A percentile compares a stretch with the other conserved stretches of the same genome.
Evolutionary conservation across 129 eudicot genomes (phyloP).

Genomic region (Centaurea solstitialis): DNA sequence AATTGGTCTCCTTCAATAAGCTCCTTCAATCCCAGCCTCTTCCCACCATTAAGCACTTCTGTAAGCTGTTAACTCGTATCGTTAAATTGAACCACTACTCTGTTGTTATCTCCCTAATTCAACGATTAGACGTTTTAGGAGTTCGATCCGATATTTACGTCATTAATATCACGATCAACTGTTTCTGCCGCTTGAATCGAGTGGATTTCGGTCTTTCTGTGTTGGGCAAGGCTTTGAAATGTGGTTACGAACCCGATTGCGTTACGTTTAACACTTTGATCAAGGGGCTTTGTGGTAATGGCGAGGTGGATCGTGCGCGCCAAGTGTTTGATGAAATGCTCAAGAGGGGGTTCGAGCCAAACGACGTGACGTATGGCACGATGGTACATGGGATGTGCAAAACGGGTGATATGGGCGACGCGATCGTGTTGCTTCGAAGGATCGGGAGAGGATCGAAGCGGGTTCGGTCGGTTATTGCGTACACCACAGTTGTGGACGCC

Average conservation of each 20-base stretch:
- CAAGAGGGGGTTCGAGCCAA: neutral
- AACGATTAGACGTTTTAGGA: constrained; percentile 9
- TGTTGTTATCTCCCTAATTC: constrained; percentile 24
- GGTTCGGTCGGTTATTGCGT: neutral
- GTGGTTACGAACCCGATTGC: constrained; percentile 20
- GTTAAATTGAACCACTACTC: constrained; percentile 29
- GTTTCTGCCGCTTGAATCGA: constrained; percentile 23
- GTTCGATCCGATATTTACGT: constrained; percentile 24
- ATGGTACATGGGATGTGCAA: constrained; percentile 32
- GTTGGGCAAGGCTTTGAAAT: constrained; percentile 18
- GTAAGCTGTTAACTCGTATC: constrained; percentile 22
- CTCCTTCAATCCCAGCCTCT: neutral
- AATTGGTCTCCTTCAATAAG: constrained; percentile 20
- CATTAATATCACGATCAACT: constrained; percentile 16
- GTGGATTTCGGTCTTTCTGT: constrained; percentile 19
- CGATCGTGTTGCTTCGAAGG: constrained; percentile 14
- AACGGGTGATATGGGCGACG: constrained; percentile 18
- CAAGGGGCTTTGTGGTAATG: constrained; percentile 22
- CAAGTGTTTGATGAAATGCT: constrained; percentile 31
- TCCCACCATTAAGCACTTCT: constrained; percentile 22
- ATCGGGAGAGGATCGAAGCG: neutral
- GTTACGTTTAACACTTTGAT: constrained; percentile 31
- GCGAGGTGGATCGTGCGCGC: constrained; percentile 12
- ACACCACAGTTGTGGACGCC: constrained; percentile 18
- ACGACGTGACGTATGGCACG: constrained; percentile 23